Evolutionary conservation across 192 early-diverging fungal genomes (phyloP).

Genomic region (Paraglomus brasilianum): DNA sequence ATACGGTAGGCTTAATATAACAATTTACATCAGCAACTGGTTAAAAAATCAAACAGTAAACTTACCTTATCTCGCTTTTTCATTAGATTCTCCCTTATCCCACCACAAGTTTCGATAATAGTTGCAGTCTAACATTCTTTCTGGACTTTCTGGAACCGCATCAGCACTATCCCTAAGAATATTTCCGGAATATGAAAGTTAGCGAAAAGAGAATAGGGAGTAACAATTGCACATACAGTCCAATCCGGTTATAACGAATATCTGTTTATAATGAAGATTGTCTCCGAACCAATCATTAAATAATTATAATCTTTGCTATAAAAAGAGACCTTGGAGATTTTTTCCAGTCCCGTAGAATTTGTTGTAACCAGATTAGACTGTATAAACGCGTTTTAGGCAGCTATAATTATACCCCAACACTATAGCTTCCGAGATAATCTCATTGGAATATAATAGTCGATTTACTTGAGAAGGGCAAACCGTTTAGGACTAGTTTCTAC

Average conservation of each 20-base stretch:
- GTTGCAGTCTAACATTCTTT: conserved; percentile 20
- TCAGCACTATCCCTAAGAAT: conserved; percentile 21
- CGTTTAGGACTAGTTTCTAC: too few relatives aligned
- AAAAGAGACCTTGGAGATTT: too few relatives aligned
- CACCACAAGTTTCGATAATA: conserved; percentile 29
- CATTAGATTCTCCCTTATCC: conserved; percentile 25
- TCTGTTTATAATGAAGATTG: too few relatives aligned
- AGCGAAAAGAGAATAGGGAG: conserved; percentile 17
- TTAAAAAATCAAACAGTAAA: conserved; percentile 27
- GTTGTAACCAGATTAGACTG: too few relatives aligned
- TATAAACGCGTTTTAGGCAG: background rate
- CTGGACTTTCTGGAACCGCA: conserved; percentile 2
- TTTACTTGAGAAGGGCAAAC: too few relatives aligned
- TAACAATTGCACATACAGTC: conserved; percentile 21
- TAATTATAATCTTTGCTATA: too few relatives aligned
- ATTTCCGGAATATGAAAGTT: conserved; percentile 19
- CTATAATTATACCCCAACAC: too few relatives aligned
- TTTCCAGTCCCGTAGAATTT: too few relatives aligned
- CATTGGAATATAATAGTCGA: too few relatives aligned
- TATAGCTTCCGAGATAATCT: too few relatives aligned
- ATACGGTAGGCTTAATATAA: conserved; percentile 26
- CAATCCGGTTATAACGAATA: too few relatives aligned
- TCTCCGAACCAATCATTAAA: too few relatives aligned
- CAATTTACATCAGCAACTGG: conserved; percentile 27
- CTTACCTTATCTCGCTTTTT: conserved; percentile 24